Evolutionary conservation across 306 rosid genomes (phyloP), one percentile per base, ranked within the genome.

Genomic region (Acacia melanoxylon): DNA sequence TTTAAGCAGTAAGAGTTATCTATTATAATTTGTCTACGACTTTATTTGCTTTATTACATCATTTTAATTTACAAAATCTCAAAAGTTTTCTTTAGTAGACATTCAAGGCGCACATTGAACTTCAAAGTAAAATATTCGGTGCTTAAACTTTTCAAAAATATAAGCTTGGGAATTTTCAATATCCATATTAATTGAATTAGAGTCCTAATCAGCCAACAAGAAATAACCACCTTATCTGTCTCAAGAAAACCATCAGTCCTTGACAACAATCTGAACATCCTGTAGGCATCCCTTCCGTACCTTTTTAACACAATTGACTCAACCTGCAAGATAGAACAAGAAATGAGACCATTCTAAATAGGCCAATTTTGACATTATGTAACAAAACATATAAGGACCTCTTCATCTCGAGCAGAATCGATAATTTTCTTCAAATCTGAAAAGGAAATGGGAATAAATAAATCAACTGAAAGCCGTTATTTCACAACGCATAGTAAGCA

Each of bases 261-360:
- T 20, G 92, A 87, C 77, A 95, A 90, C 75, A 89, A 81, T 89
- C 98, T 91, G 87, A 95, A 95, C 83, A 93, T 89, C 88, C 92
- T 88, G 85, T 91, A 89, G 69, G 96, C 96, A 80, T 95, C 94
- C 75, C 72, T 84, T 84, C 98, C 99, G 31, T 84, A 90, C 82
- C 97, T 87, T 83, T 92, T 92, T 85, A 90, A 76, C 72, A 95
- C 96, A 86, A 90, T 87, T 10, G 96, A 91, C 82, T 93, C 99
- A 65, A 92, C 97, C 99, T 95, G 85, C 77, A 88, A 77, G 8
- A 45, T n/a, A 67, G 78, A 56, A 68, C 84, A 77, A 41, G 25
- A 70, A 85, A 81, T 77, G 19, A 78, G 69, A 82, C 52, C 81
- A 75, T 49, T 86, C 72, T 68, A 54, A 72, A 83, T 62, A 16